Base-by-base conservation (phyloP, 176 grass and related monocot genomes). In the Hyparrhenia diplandra region DNA sequence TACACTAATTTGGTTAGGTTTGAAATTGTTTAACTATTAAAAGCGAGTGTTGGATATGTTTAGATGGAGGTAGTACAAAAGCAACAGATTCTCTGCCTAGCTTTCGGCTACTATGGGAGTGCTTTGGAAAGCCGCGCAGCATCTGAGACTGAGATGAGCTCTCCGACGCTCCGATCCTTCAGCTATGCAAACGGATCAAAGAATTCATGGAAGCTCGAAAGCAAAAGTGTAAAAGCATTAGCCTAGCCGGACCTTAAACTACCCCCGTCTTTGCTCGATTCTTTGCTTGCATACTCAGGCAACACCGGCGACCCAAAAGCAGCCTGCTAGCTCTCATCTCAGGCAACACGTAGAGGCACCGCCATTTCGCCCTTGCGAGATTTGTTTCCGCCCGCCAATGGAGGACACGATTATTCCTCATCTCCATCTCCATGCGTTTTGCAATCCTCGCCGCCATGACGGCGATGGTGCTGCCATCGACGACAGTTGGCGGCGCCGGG, bases 371-470 rank as follows among this genome's bases (percentile, higher is more conserved):
- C 24, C 39, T 41, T 41, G 82, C 45, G 8, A 29, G 8, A 40
- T 8, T 40, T 40, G 8, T 40, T 40, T 40, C n/a, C 25, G 24
- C 16, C 12, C 37, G 46, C 57, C 30, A 32, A 82, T 85, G 87
- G 83, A 66, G 78, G 78, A 13, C n/a, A n/a, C n/a, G 83, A 66
- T 37, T 10, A 13, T 37, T 18, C 8, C 8, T 37, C 34, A 10
- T 13, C 10, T 16, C 69, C 72, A 64, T 67, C n/a, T 75, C 73
- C 67, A 76, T 47, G 43, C 39, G 63, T 18, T 83, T 86, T 42
- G 10, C 69, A 13, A 14, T 52, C 24, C 8, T 76, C 10, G 45
- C 65, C 32, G 29, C 10, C 21, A 58, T 23, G 54, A 8, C 25
- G 14, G 32, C 30, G 12, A 40, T 45, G 12, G 40, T n/a, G 43